Conservation (phyloP, 2,329 filamentous ascomycete species). For the Calonectria pteridis region DNA sequence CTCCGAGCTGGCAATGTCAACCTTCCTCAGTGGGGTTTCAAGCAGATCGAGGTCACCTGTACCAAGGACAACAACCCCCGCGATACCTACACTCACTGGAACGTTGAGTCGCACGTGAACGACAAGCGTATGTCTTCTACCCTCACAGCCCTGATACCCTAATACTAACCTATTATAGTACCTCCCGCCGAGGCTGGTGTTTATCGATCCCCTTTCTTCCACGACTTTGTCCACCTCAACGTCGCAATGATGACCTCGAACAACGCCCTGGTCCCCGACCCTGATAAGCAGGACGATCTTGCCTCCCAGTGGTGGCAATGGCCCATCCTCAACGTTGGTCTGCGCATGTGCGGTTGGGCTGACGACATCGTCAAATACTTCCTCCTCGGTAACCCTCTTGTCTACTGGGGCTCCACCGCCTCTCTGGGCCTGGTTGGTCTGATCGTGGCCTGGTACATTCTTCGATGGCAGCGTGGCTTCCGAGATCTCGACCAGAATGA, state of each 20-base stretch:
- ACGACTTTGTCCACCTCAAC: slow-evolving; percentile 97
- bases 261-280: slow-evolving; percentile 96
- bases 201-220: slow-evolving; percentile 97
- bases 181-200: slow-evolving; percentile 89
- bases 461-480: slow-evolving; percentile 97
- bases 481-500: slow-evolving; percentile 82
- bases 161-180: slow-evolving; percentile 64
- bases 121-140: slow-evolving; percentile 79
- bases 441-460: slow-evolving; percentile 83
- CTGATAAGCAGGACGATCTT: slow-evolving; percentile 98
- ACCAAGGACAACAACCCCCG: slow-evolving; percentile 91
- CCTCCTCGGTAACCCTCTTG: slow-evolving; percentile 93
- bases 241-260: slow-evolving; percentile 99
- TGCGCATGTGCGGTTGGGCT: slow-evolving; percentile 99
- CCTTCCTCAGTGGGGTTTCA: slow-evolving; percentile 98
- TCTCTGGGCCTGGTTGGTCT: slow-evolving; percentile 80
- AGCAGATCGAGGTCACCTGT: slow-evolving; percentile 98
- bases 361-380: slow-evolving; percentile 98
- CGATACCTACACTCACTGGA: slow-evolving; percentile 98
- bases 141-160: neutral
- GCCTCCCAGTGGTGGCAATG: slow-evolving; percentile 99
- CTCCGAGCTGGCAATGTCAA: slow-evolving; percentile 96
- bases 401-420: slow-evolving; percentile 94
- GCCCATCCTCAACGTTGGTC: slow-evolving; percentile 93
- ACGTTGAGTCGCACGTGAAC: slow-evolving; percentile 95